phyloP scores from a whole-genome alignment of 2,329 filamentous ascomycete genomes.

The Byssochlamys sp. region DNA sequence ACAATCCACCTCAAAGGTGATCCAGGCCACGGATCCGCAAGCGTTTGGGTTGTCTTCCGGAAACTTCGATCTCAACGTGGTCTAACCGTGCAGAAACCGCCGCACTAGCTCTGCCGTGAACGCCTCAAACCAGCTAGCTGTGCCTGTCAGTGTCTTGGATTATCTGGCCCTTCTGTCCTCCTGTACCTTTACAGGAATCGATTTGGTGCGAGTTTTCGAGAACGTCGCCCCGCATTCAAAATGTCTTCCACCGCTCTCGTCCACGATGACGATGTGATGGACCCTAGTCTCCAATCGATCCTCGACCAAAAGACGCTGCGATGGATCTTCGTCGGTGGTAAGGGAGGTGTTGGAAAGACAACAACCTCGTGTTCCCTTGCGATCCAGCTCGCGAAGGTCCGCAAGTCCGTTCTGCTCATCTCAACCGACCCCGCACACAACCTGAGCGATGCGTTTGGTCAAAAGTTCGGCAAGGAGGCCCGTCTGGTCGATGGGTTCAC shows the following conservation, averaged over 20 bases:
- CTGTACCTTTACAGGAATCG: neutral
- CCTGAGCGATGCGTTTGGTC: slow-evolving; percentile 90
- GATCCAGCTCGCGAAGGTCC: slow-evolving; percentile 89
- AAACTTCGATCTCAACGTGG: slow-evolving; percentile 20
- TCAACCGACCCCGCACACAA: slow-evolving; percentile 98
- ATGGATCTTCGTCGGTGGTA: slow-evolving; percentile 98
- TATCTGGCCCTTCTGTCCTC: neutral
- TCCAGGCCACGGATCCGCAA: neutral
- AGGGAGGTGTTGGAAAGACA: slow-evolving; percentile 96
- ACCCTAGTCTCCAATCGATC: slow-evolving; percentile 86
- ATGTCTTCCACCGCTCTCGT: slow-evolving; percentile 37
- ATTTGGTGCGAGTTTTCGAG: neutral
- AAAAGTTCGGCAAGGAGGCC: slow-evolving; percentile 99
- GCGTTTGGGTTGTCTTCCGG: slow-evolving; percentile 14
- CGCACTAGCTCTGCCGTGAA: neutral
- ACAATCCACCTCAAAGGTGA: neutral
- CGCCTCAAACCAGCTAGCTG: neutral
- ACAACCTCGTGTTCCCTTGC: slow-evolving; percentile 98
- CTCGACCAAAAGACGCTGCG: slow-evolving; percentile 89
- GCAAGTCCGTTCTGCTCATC: slow-evolving; percentile 92
- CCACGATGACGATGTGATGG: slow-evolving; percentile 61
- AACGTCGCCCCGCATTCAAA: neutral
- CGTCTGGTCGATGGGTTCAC: slow-evolving; percentile 82
- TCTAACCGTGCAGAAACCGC: neutral
- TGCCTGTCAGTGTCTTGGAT: neutral